A percentile compares a stretch with the other conserved stretches of the same genome.
Evolutionary conservation across 768 basidiomycete species (phyloP).

Genomic region (Agaricus subrufescens): DNA sequence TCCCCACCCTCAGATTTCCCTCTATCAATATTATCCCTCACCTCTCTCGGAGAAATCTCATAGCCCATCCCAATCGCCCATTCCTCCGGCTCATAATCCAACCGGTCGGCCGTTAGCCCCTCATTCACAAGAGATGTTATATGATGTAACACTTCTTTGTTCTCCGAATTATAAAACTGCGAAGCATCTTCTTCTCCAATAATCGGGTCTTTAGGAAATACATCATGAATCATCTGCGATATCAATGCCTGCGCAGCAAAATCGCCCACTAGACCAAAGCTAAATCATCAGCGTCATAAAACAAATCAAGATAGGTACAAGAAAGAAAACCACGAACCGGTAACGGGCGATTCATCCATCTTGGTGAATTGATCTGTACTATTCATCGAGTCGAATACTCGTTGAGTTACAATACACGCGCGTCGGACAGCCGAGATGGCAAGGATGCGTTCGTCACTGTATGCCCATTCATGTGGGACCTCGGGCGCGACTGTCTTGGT

Average conservation of each 20-base stretch:
- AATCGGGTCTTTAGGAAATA: slow-evolving; percentile 84
- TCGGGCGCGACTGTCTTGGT: not conserved
- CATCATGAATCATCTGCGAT: slow-evolving; percentile 66
- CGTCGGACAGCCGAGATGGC: slow-evolving; percentile 85
- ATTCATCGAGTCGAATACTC: slow-evolving; percentile 83
- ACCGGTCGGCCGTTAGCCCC: slow-evolving; percentile 53
- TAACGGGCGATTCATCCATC: slow-evolving; percentile 89
- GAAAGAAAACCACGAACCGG: slow-evolving; percentile 41
- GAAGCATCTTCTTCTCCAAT: slow-evolving; percentile 94
- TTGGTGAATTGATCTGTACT: slow-evolving; percentile 86
- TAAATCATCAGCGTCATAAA: not conserved
- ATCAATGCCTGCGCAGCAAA: slow-evolving; percentile 92
- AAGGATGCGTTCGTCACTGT: slow-evolving; percentile 28
- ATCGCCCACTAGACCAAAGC: slow-evolving; percentile 67
- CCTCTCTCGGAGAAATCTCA: slow-evolving; percentile 45
- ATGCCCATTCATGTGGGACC: not conserved
- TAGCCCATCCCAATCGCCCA: slow-evolving; percentile 74
- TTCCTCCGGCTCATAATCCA: slow-evolving; percentile 48
- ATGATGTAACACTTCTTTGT: slow-evolving; percentile 45
- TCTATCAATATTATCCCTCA: slow-evolving; percentile 84
- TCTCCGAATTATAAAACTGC: slow-evolving; percentile 56
- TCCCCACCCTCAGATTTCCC: slow-evolving; percentile 72
- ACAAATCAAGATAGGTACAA: not conserved
- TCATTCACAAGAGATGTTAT: slow-evolving; percentile 84
- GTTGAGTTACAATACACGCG: slow-evolving; percentile 78